Evolutionary conservation across 2,329 filamentous ascomycete species (phyloP), one percentile per base, ranked within the genome.

Genomic region (Trichoderma oligosporum): DNA sequence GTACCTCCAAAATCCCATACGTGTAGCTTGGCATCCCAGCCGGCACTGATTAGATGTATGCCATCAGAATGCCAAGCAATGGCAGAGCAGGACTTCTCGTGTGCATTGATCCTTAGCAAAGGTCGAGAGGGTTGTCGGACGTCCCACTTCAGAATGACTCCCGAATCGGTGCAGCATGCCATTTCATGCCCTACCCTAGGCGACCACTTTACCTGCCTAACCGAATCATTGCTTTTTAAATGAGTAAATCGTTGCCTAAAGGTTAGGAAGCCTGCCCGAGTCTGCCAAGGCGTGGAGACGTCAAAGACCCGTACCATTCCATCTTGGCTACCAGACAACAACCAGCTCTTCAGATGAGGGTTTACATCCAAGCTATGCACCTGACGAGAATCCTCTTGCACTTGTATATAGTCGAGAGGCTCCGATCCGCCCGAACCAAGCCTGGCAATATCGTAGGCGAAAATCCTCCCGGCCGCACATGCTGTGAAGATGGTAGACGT

Each of bases 1-100:
- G 75, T 77, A 51, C 74, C 76, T 4, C 82, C 81, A 57, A 87
- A 70, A 64, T 88, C 83, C 85, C 85, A 88, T 5, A 87, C 81
- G 63, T 85, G 77, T 36, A 84, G 81, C 53, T 79, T 81, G 59
- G 78, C 78, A 65, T 88, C 85, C 61, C 79, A 74, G 6, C 84
- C 84, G 4, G 80, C 83, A 61, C 83, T 87, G 47, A 85, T 77
- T 9, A 87, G 71, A 63, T 88, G 83, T n/a, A 80, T 76, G 12
- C 85, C 85, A 65, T 88, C 85, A 0, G 83, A 82, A 62, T 88
- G 85, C 85, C 85, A 88, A 3, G 82, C 78, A 41, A 87, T 81
- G 0, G 82, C 77, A 2, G 80, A 76, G 64, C 82, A 83, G 0
- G 80, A 75, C 61, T 80, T 83, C 57, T 84, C 81, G 64, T 87